Evolutionary conservation across 2,329 filamentous ascomycete genomes (phyloP).

Genomic region (Diaporthe aspalathi): DNA sequence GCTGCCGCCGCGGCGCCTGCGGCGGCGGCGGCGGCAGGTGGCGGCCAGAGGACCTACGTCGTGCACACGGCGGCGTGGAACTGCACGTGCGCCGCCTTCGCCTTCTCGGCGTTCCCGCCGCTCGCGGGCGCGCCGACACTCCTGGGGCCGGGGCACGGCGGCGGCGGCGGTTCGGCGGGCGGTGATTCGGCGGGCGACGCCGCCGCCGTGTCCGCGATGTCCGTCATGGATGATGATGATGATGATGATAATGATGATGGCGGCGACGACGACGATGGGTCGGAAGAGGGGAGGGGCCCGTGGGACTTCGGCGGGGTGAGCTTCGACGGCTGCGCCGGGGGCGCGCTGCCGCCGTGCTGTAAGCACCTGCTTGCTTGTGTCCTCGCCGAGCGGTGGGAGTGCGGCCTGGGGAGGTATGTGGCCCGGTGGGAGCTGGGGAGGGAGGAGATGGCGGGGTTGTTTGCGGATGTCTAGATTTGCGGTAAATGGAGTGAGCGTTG

Average conservation of each 20-base stretch:
- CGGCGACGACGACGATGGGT: slow-evolving; percentile 20
- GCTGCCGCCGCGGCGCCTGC: not conserved
- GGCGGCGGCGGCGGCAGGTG: slow-evolving; percentile 36
- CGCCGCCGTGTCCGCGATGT: not conserved
- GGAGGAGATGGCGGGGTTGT: slow-evolving; percentile 81
- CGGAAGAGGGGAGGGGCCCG: slow-evolving; percentile 22
- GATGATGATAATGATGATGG: too few relatives aligned
- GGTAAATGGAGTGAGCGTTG: not conserved
- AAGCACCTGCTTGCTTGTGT: slow-evolving; percentile 92
- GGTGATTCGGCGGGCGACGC: slow-evolving; percentile 30
- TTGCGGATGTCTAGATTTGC: slow-evolving; percentile 54
- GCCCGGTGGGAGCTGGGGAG: slow-evolving; percentile 64
- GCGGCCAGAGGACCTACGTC: slow-evolving; percentile 63
- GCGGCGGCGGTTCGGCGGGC: not conserved
- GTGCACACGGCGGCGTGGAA: slow-evolving; percentile 84
- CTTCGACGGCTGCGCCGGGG: slow-evolving; percentile 48
- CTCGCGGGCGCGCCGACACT: slow-evolving; percentile 34
- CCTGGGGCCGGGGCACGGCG: not conserved
- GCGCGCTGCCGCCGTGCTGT: slow-evolving; percentile 72
- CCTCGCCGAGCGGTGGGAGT: slow-evolving; percentile 73
- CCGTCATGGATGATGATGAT: too few relatives aligned
- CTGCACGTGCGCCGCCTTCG: slow-evolving; percentile 89
- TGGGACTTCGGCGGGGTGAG: slow-evolving; percentile 65
- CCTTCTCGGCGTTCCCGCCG: slow-evolving; percentile 74
- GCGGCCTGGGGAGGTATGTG: slow-evolving; percentile 67